These are phyloP conservation scores for Bruguiera parviflora DNA, from an alignment of 345 rosid genomes.

Conservation along the genomic window DNA sequence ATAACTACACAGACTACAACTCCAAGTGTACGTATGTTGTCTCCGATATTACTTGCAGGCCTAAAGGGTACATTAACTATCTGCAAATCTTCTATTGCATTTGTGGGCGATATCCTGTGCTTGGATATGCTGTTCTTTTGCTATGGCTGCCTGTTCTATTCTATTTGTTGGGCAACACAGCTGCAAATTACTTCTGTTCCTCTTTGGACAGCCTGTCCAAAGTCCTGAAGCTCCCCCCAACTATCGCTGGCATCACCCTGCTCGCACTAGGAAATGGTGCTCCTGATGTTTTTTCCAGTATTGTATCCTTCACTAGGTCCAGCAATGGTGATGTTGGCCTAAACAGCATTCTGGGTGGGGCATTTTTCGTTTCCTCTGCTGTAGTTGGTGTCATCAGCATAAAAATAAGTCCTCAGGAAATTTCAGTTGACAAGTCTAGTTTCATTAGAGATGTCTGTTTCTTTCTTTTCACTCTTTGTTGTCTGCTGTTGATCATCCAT, in stretches of 20 bases:
- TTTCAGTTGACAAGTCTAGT: constrained; percentile 54
- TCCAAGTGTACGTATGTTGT: constrained; percentile 56
- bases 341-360: constrained; percentile 76
- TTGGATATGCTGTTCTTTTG: constrained; percentile 52
- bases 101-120: constrained; percentile 40
- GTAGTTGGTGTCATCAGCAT: constrained; percentile 76
- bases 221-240: constrained; percentile 68
- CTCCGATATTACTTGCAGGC: constrained; percentile 49
- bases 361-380: constrained; percentile 67
- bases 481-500: constrained; percentile 53
- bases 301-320: constrained; percentile 70
- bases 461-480: constrained; percentile 58
- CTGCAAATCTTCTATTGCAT: constrained; percentile 70
- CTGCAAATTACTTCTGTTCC: constrained; percentile 74
- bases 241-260: constrained; percentile 87
- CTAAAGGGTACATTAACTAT: constrained; percentile 79
- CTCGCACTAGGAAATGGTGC: constrained; percentile 87
- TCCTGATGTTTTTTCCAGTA: constrained; percentile 80
- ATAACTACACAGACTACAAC: constrained; percentile 39
- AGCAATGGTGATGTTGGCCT: constrained; percentile 62
- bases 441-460: constrained; percentile 73
- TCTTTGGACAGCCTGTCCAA: constrained; percentile 72
- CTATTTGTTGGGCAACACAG: constrained; percentile 73
- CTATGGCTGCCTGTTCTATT: constrained; percentile 71
- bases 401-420: constrained; percentile 28